These are phyloP conservation scores for Lophiotrema nucula DNA, from an alignment of 495 filamentous ascomycete species.

Conservation along the genomic window DNA sequence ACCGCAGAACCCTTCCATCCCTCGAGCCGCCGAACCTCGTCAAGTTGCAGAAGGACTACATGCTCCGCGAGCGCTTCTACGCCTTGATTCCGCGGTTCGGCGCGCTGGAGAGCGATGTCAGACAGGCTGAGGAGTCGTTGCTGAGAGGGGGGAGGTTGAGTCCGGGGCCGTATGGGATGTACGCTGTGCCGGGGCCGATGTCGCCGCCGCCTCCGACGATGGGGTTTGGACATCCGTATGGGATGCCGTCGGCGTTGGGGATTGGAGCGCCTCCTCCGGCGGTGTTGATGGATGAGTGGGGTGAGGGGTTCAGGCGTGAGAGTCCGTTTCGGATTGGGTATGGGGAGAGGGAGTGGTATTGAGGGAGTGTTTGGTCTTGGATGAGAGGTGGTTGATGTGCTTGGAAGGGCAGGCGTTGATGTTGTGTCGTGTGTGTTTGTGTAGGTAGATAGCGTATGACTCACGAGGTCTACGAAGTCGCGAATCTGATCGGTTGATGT, in stretches of 20 bases:
- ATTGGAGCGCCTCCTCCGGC: too few species aligned
- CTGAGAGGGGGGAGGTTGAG: not conserved
- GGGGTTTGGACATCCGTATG: not conserved
- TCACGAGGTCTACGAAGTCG: too few species aligned
- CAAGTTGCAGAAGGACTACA: slow-evolving; percentile 58
- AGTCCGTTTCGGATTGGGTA: too few species aligned
- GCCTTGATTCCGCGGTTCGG: slow-evolving; percentile 4
- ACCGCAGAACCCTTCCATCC: not conserved
- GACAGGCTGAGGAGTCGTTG: slow-evolving; percentile 1
- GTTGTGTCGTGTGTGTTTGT: too few species aligned
- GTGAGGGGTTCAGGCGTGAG: too few species aligned
- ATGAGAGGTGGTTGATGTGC: not conserved
- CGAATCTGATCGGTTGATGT: too few species aligned
- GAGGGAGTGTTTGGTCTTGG: not conserved
- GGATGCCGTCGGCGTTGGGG: not conserved
- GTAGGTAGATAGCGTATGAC: too few species aligned
- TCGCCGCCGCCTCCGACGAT: not conserved
- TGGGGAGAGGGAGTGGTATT: not conserved
- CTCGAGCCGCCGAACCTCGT: slow-evolving; percentile 16
- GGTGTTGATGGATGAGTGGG: too few species aligned
- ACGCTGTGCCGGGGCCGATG: not conserved
- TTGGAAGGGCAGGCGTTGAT: not conserved
- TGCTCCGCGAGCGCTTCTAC: not conserved
- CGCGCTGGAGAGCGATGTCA: slow-evolving; percentile 18
- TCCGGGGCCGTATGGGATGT: not conserved